Evolutionary conservation across 768 basidiomycete genomes (phyloP), one percentile per base, ranked within the genome.

Genomic region (Xerocomus potaroensis): DNA sequence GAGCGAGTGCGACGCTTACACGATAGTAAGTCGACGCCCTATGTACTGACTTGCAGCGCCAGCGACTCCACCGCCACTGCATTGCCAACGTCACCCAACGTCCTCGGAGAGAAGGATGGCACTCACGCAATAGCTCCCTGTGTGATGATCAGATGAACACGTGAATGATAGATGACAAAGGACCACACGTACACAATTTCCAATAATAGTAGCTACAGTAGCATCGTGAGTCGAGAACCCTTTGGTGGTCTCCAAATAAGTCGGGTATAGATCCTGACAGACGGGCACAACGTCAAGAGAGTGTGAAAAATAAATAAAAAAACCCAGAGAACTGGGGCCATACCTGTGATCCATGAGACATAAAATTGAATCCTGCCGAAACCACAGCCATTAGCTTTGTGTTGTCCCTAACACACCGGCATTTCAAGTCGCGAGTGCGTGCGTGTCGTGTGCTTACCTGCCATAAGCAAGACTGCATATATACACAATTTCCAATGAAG

Each of bases 381-480:
- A n/a, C n/a, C n/a, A n/a, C n/a, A n/a, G n/a, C n/a, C n/a, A n/a
- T n/a, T n/a, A n/a, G n/a, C n/a, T n/a, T n/a, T n/a, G n/a, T n/a
- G n/a, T n/a, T n/a, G n/a, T n/a, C n/a, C n/a, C n/a, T n/a, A n/a
- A n/a, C n/a, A n/a, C n/a, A n/a, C n/a, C n/a, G n/a, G n/a, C n/a
- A n/a, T n/a, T 5, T 27, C 26, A 27, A 10, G 26, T 27, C 26
- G 5, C 26, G 26, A 5, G 10, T 10, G 26, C 10, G 5, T 27
- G 23, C 27, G 12, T 11, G 14, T 11, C 7, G 3, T 10, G 15
- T 19, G 56, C 60, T 39, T 31, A 70, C 71, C 72, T 2, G 83
- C 81, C 87, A 92, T 89, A 45, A 93, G 75, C 39, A 91, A 68
- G 16, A 93, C 76, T 1, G 87, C 86, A 58, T 93, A 94, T 41